Conservation (phyloP, 371 early-diverging fungal genomes). For the Batrachochytrium dendrobatidis region DNA sequence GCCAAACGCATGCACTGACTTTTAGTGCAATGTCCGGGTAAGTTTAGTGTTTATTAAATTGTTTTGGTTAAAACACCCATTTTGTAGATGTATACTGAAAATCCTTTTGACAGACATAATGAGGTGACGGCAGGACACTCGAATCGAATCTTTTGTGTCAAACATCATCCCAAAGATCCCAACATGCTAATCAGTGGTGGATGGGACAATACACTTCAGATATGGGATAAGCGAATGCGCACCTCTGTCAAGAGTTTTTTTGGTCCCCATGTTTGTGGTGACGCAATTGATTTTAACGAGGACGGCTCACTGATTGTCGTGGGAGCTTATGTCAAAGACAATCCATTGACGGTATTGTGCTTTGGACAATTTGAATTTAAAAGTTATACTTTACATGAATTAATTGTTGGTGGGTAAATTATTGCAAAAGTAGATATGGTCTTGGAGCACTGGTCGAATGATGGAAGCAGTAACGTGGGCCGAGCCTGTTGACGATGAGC, state of each 20-base stretch:
- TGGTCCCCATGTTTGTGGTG: conserved; percentile 43
- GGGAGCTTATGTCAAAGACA: conserved; percentile 26
- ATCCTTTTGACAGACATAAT: background rate
- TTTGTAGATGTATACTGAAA: background rate
- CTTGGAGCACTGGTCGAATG: conserved; percentile 16
- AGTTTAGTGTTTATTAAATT: background rate
- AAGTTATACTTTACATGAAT: background rate
- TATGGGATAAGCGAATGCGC: conserved; percentile 36
- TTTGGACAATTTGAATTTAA: background rate
- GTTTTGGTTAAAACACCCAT: background rate
- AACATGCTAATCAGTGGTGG: conserved; percentile 35
- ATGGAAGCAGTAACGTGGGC: conserved; percentile 31
- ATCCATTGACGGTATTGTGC: conserved; percentile 24
- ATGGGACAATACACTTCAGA: conserved; percentile 38
- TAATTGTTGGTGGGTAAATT: background rate
- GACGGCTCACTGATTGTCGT: conserved; percentile 21
- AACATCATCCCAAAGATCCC: conserved; percentile 37
- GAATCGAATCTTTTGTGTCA: conserved; percentile 38
- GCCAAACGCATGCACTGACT: conserved; percentile 8
- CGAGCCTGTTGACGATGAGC: conserved; percentile 18
- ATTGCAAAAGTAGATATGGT: conserved; percentile 17
- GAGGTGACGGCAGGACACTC: conserved; percentile 37
- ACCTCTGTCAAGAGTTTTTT: conserved; percentile 32
- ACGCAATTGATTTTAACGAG: conserved; percentile 30
- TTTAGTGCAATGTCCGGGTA: background rate